phyloP scores from a whole-genome alignment of 2,329 filamentous ascomycete genomes.

The Trichoderma citrinoviride region DNA sequence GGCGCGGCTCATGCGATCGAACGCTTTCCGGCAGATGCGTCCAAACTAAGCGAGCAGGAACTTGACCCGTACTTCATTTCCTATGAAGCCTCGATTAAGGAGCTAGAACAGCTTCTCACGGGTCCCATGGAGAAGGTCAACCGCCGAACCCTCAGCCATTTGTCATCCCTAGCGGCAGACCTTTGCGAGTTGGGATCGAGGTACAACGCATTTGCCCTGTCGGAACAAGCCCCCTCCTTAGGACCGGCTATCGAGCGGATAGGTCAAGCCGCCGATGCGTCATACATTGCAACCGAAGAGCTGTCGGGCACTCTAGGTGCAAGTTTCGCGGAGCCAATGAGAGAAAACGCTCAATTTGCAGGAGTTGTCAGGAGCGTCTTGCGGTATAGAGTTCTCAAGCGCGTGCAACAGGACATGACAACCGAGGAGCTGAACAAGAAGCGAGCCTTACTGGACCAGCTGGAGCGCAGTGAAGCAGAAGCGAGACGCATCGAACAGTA shows the following conservation, averaged over 20 bases:
- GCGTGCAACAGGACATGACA: constrained; percentile 97
- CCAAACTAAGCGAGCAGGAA: constrained; percentile 79
- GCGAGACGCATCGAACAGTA: constrained; percentile 93
- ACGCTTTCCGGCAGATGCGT: constrained; percentile 78
- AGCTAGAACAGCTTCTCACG: constrained; percentile 81
- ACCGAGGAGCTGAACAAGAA: constrained; percentile 91
- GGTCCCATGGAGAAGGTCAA: constrained; percentile 98
- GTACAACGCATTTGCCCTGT: constrained; percentile 95
- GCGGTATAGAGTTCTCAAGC: constrained; percentile 85
- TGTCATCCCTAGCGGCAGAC: constrained; percentile 80
- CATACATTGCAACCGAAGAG: constrained; percentile 94
- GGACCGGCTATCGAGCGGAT: constrained; percentile 91
- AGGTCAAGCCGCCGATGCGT: constrained; percentile 91
- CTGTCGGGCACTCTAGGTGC: constrained; percentile 83
- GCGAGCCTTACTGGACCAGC: constrained; percentile 71
- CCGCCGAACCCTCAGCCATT: constrained; percentile 78
- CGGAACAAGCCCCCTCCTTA: constrained; percentile 83
- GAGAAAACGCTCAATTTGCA: constrained; percentile 95
- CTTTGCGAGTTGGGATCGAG: constrained; percentile 91
- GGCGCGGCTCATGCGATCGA: constrained; percentile 60
- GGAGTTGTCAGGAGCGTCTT: constrained; percentile 88
- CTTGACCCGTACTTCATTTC: constrained; percentile 94
- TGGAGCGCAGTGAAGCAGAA: constrained; percentile 93
- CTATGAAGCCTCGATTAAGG: constrained; percentile 88
- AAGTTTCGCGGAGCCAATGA: constrained; percentile 95